phyloP scores from a whole-genome alignment of 345 rosid genomes.

The Eucalyptus grandis region DNA sequence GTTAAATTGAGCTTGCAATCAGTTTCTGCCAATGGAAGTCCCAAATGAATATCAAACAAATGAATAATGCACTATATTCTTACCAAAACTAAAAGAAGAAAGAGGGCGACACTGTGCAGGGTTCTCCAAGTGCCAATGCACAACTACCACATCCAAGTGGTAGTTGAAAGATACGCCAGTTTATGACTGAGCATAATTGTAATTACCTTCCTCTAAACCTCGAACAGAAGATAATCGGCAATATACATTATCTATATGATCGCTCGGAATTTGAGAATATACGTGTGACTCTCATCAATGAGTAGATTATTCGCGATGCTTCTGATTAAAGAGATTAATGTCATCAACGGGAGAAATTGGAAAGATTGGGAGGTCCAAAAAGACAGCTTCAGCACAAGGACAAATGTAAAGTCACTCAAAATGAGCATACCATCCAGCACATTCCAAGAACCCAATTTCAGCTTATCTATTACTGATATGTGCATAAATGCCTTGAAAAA shows the following conservation, averaged over 20 bases:
- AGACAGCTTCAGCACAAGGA: background rate
- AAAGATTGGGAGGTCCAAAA: background rate
- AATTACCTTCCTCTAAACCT: background rate
- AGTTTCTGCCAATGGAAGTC: background rate
- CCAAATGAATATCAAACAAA: background rate
- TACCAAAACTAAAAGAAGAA: background rate
- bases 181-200: background rate
- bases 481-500: background rate
- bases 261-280: background rate
- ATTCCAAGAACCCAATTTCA: background rate
- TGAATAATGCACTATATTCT: background rate
- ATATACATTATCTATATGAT: background rate
- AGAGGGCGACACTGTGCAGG: background rate
- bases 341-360: background rate
- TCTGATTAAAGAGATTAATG: background rate
- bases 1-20: background rate
- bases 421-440: background rate
- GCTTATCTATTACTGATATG: background rate
- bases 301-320: background rate
- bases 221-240: background rate
- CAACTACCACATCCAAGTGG: background rate
- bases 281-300: background rate
- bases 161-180: background rate
- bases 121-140: background rate
- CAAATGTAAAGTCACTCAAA: background rate